Conservation (phyloP, 1,139 yeast species). For the Debaryomyces nepalensis region DNA sequence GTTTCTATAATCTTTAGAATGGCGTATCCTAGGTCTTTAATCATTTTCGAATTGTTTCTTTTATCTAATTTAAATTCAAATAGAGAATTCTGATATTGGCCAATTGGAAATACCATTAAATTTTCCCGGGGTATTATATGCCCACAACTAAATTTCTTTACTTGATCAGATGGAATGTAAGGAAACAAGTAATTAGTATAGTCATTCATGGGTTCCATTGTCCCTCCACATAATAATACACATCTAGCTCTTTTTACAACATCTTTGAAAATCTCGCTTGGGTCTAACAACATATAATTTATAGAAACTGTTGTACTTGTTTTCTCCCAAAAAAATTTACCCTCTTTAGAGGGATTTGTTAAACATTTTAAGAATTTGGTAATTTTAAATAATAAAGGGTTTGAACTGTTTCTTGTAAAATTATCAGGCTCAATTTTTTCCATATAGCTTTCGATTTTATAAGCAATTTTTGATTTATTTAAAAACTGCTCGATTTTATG, state of each 20-base stretch:
- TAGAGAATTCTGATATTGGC: conserved; percentile 23
- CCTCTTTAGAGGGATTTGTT: conserved; percentile 79
- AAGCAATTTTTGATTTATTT: conserved; percentile 74
- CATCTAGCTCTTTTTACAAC: conserved; percentile 70
- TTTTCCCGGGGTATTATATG: conserved; percentile 81
- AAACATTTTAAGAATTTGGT: conserved; percentile 67
- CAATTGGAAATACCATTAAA: conserved; percentile 62
- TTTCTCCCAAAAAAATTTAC: conserved; percentile 73
- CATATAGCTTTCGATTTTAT: conserved; percentile 77
- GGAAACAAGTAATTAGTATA: conserved; percentile 72
- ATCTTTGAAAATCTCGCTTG: conserved; percentile 70
- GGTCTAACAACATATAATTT: conserved; percentile 79
- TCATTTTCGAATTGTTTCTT: conserved; percentile 52
- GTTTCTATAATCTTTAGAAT: conserved; percentile 45
- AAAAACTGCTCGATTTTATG: conserved; percentile 70
- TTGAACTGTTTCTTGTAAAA: conserved; percentile 26
- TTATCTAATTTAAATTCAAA: conserved; percentile 75
- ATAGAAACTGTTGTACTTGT: conserved; percentile 36
- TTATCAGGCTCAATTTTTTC: conserved; percentile 33
- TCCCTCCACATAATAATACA: conserved; percentile 89
- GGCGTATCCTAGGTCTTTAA: conserved; percentile 57
- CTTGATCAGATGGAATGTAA: conserved; percentile 39
- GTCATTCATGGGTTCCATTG: conserved; percentile 90
- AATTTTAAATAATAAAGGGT: conserved; percentile 70
- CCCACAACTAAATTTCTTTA: conserved; percentile 72